A percentile compares a stretch with the other conserved stretches of the same genome.
These are phyloP conservation scores for Plasmodium falciparum DNA, from an alignment of 169 alveolate genomes.

Conservation along the genomic window DNA sequence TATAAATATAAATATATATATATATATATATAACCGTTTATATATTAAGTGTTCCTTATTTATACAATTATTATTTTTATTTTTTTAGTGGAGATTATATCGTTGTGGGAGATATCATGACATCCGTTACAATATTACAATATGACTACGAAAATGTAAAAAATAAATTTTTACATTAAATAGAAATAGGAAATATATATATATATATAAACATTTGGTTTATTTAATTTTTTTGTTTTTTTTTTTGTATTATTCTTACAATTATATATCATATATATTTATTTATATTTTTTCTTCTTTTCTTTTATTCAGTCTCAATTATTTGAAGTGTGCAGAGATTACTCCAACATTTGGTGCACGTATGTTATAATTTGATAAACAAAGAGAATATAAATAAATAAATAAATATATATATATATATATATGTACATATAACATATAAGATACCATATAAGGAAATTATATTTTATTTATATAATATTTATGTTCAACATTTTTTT, in stretches of 20 bases:
- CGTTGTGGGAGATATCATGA: conserved; percentile 74
- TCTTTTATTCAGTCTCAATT: conserved; percentile 14
- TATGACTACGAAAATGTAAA: conserved; percentile 55
- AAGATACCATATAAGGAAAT: neutral
- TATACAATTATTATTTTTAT: neutral
- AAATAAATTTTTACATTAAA: neutral
- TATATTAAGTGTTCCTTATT: neutral
- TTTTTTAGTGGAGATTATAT: conserved; percentile 46
- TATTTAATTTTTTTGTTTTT: neutral
- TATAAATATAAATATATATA: neutral
- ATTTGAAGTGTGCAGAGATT: conserved; percentile 70
- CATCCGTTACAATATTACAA: conserved; percentile 69
- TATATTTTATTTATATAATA: neutral
- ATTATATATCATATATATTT: no score
- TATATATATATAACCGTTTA: neutral
- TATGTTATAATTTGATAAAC: conserved; percentile 2
- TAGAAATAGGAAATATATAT: neutral
- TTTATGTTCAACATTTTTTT: neutral
- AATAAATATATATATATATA: neutral
- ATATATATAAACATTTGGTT: neutral
- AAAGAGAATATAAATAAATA: neutral
- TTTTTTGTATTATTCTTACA: neutral
- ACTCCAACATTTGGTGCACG: conserved; percentile 73
- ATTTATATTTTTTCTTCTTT: no score
- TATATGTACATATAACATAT: neutral